Evolutionary conservation across 2,329 filamentous ascomycete species (phyloP), one percentile per base, ranked within the genome.

Genomic region (Cladosporium sp.): DNA sequence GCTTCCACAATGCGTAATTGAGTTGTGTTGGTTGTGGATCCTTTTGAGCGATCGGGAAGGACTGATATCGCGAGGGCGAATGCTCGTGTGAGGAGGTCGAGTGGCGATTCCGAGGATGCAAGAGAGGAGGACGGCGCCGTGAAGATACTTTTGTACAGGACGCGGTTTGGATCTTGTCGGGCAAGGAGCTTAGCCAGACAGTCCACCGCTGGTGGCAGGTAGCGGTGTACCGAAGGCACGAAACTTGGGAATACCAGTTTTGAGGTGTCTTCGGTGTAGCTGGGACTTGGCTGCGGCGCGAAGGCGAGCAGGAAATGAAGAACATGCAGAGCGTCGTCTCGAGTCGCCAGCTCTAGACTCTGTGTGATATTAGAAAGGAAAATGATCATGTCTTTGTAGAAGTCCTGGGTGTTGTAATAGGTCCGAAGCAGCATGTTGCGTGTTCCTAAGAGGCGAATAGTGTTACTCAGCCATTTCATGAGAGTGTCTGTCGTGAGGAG

Each of bases 381-480:
- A 18, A 92, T 90, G 66, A 98, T 87, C 34, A 93, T 83, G 77
- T 99, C 95, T 80, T 99, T 99, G 92, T 97, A 96, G 73, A 98
- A 94, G 78, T 99, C 95, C 70, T 97, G 82, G 0, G 91, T 95
- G 78, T 97, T 97, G 74, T 86, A 84, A 70, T 95, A 86, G 3
- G 89, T 92, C 47, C 92, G 88, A 51, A 98, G 81, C 34, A 98
- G 85, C 85, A 94, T 92, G 71, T 92, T 92, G 15, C 93, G 90
- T 4, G 93, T 97, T 34, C 94, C 95, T 15, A 98, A 84, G 71
- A 95, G 92, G 67, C 93, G 86, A 69, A 98, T 93, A 4, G 93
- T 87, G 55, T 89, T 89, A 66, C 92, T 92, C 10, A 97, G 81
- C 73, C 97, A 92, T 71, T 91, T 92, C 74, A 97, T 85, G 21